Percentiles rank a stretch among this genome's conserved stretches.
Conservation (phyloP, 176 grass and related monocot species). For the Bromus sterilis region DNA sequence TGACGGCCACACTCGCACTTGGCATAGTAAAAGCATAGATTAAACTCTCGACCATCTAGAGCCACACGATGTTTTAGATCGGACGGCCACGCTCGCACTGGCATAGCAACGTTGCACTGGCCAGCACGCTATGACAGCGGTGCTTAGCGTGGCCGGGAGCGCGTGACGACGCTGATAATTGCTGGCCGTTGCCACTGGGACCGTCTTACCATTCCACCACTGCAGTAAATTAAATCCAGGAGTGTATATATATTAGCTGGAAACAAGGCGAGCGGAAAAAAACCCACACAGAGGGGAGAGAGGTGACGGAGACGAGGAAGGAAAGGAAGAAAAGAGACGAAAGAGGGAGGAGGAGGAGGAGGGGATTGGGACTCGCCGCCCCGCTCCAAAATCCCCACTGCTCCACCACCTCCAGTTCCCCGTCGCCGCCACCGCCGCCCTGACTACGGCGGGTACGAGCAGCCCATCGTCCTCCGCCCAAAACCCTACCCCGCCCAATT, state of each 20-base stretch:
- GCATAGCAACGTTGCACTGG: neutral
- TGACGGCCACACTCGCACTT: neutral
- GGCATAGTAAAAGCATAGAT: neutral
- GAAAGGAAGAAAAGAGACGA: constrained; percentile 22
- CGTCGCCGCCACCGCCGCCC: neutral
- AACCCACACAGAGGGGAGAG: neutral
- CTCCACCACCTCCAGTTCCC: neutral
- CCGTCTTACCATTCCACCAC: neutral
- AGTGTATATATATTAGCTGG: neutral
- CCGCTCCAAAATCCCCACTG: constrained; percentile 33
- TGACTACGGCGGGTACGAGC: neutral
- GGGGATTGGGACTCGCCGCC: constrained; percentile 43
- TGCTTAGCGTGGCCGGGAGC: neutral
- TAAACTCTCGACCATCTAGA: neutral
- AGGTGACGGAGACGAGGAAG: constrained; percentile 41
- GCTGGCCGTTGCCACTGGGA: neutral
- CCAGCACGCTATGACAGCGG: neutral
- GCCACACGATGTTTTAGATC: neutral
- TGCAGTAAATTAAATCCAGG: neutral
- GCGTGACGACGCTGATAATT: neutral
- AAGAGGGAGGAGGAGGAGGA: constrained; percentile 4
- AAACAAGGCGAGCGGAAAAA: constrained; percentile 18
- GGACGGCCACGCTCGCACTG: neutral
- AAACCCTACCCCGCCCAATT: constrained; percentile 6
- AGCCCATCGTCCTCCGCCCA: neutral